Base-by-base conservation (phyloP, 139 green algal species). In the Asterochloris sp. region DNA sequence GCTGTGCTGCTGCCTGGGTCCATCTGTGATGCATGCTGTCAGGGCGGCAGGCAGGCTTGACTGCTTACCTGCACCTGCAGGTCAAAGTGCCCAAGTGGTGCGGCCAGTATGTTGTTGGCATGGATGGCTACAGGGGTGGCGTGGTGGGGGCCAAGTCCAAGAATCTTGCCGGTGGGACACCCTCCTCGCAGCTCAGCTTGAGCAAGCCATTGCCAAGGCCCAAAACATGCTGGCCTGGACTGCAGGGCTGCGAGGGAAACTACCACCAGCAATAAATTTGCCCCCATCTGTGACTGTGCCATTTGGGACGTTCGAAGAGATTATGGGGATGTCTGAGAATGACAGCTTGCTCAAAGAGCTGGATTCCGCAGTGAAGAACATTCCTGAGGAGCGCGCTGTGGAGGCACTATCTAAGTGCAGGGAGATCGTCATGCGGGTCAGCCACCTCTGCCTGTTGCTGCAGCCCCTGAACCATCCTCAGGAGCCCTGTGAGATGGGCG, bases 121-220 rank as follows among this genome's bases (percentile, higher is more conserved):
- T 98, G 89, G 89, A 96, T 66, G 93, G 94, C 71, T 99, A 97
- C 85, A 86, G 83, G 62, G 80, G 95, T 74, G 94, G 91, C 27
- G 89, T 98, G 69, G 97, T 99, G 80, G 97, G 97, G 26, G 97
- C 97, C 83, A 99, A 99, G 91, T 94, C 89, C 77, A 95, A 95
- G 74, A 99, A 99, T 92, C 85, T 99, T 69, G 95, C 95, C 67
- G 83, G 83, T 84, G 64, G 66, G 66, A 71, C 19, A 71, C 21
- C 66, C 66, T 26, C 66, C 66, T 21, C 2, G 17, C 66, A 71
- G 66, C 66, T 71, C 21, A 21, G 17, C 17, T 76, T 76, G 71
- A 28, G 16, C 12, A 54, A 54, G 38, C 38, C 38, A 54, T 54
- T 54, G 38, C 38, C 38, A 54, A 54, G 21, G 66, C 66, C 66